These are phyloP conservation scores for Tulasnella sp. DNA, from an alignment of 768 basidiomycete species.

Conservation along the genomic window DNA sequence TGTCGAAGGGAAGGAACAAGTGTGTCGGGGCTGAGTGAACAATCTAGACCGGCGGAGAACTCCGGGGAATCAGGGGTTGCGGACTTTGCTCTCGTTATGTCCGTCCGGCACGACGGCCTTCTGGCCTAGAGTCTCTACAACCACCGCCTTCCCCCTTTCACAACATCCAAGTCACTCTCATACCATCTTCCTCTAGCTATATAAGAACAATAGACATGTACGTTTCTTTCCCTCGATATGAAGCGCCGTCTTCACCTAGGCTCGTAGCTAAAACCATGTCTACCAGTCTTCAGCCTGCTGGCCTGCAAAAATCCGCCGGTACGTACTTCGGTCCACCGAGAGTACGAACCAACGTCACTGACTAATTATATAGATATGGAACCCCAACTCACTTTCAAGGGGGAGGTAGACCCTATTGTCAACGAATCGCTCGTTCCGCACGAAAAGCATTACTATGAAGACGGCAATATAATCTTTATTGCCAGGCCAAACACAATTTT, in stretches of 20 bases:
- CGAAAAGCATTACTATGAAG: conserved; percentile 19
- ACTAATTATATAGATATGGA: neutral
- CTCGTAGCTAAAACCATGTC: too few relatives aligned
- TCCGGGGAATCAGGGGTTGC: neutral
- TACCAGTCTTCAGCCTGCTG: too few relatives aligned
- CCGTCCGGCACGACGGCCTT: neutral
- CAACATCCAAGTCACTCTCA: neutral
- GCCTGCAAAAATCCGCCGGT: neutral
- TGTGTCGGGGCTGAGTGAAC: neutral
- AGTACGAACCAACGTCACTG: neutral
- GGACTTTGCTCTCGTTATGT: neutral
- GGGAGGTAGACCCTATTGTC: neutral
- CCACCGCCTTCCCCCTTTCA: neutral
- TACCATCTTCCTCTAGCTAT: neutral
- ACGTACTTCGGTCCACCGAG: neutral
- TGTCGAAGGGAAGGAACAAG: neutral
- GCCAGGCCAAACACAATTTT: conserved; percentile 9
- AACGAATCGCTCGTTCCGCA: conserved; percentile 1
- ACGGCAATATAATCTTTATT: conserved; percentile 21
- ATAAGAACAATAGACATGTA: neutral
- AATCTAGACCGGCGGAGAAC: neutral
- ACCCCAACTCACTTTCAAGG: neutral
- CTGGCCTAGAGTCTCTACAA: neutral
- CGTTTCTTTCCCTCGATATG: too few relatives aligned
- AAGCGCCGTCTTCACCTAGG: too few relatives aligned